These are phyloP conservation scores for Colletotrichum magnum DNA, from an alignment of 2,329 filamentous ascomycete genomes.

Conservation along the genomic window DNA sequence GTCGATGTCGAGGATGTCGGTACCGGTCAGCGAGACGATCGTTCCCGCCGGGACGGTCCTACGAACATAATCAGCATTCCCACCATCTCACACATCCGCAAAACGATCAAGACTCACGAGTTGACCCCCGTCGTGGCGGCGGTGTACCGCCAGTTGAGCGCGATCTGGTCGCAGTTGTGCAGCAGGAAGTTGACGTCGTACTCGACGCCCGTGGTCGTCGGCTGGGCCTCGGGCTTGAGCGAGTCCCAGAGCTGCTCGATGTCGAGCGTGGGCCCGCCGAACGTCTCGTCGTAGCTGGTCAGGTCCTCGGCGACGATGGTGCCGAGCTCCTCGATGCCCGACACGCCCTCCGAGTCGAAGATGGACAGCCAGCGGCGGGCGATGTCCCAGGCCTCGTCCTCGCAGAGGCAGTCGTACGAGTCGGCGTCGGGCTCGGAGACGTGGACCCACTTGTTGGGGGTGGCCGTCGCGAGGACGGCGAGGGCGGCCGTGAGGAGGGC, in stretches of 20 bases:
- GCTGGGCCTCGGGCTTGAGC: neutral
- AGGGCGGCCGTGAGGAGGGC: neutral
- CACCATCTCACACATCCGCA: neutral
- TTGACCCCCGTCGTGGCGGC: slow-evolving; percentile 18
- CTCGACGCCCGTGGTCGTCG: slow-evolving; percentile 19
- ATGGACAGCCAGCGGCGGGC: slow-evolving; percentile 29
- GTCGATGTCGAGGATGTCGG: slow-evolving; percentile 14
- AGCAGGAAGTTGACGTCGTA: slow-evolving; percentile 16
- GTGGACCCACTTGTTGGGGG: neutral
- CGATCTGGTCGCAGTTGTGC: slow-evolving; percentile 28
- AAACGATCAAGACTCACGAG: slow-evolving; percentile 47
- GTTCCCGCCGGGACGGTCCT: slow-evolving; percentile 17
- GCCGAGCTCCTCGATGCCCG: slow-evolving; percentile 24
- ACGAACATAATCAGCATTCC: neutral
- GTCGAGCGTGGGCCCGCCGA: neutral
- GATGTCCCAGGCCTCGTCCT: slow-evolving; percentile 28
- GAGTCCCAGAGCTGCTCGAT: slow-evolving; percentile 29
- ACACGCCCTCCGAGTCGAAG: slow-evolving; percentile 14
- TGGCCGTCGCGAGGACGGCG: neutral
- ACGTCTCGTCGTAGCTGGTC: slow-evolving; percentile 30
- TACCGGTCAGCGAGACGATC: slow-evolving; percentile 17
- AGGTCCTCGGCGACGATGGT: slow-evolving; percentile 19
- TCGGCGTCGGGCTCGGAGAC: neutral
- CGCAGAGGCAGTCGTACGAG: slow-evolving; percentile 23
- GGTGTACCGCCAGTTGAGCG: slow-evolving; percentile 28